These are phyloP conservation scores for Tylopilus sp. DNA, from an alignment of 1,284 basidiomycete genomes.

Conservation along the genomic window DNA sequence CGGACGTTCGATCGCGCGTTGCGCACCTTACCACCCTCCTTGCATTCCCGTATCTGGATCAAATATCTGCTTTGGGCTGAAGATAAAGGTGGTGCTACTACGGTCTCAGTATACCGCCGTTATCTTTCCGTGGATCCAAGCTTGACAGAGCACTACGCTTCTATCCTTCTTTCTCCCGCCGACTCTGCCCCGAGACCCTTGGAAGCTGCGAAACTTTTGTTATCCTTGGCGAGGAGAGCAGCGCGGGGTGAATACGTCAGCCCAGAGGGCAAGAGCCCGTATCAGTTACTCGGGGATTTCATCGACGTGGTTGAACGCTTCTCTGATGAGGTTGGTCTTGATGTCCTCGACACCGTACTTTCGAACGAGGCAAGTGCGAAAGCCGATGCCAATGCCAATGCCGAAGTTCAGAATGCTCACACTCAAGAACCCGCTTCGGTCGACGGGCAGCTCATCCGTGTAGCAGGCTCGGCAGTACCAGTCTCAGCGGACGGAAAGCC, in stretches of 20 bases:
- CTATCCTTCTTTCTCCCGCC: slow-evolving; percentile 66
- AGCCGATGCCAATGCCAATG: slow-evolving; percentile 45
- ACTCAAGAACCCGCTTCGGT: slow-evolving; percentile 47
- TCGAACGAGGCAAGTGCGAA: slow-evolving; percentile 47
- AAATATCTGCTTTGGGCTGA: slow-evolving; percentile 96
- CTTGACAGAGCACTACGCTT: slow-evolving; percentile 82
- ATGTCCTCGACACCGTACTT: slow-evolving; percentile 68
- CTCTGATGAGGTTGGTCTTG: slow-evolving; percentile 90
- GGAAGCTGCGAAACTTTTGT: slow-evolving; percentile 89
- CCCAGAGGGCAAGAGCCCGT: slow-evolving; percentile 93
- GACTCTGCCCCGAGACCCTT: slow-evolving; percentile 76
- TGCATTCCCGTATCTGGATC: slow-evolving; percentile 94
- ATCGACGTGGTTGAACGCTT: slow-evolving; percentile 89
- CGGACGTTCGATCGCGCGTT: slow-evolving; percentile 94
- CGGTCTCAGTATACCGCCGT: slow-evolving; percentile 85
- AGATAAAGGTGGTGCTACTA: slow-evolving; percentile 76
- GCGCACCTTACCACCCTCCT: slow-evolving; percentile 87
- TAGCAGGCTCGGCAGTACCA: slow-evolving; percentile 67
- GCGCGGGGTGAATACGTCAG: slow-evolving; percentile 80
- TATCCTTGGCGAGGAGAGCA: slow-evolving; percentile 82
- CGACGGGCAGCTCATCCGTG: slow-evolving; percentile 66
- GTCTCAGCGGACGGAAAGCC: slow-evolving; percentile 50
- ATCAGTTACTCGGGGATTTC: slow-evolving; percentile 91
- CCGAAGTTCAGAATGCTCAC: slow-evolving; percentile 36
- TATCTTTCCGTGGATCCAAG: slow-evolving; percentile 85